phyloP scores from a whole-genome alignment of 768 basidiomycete genomes.

The Fibroporia radiculosa region DNA sequence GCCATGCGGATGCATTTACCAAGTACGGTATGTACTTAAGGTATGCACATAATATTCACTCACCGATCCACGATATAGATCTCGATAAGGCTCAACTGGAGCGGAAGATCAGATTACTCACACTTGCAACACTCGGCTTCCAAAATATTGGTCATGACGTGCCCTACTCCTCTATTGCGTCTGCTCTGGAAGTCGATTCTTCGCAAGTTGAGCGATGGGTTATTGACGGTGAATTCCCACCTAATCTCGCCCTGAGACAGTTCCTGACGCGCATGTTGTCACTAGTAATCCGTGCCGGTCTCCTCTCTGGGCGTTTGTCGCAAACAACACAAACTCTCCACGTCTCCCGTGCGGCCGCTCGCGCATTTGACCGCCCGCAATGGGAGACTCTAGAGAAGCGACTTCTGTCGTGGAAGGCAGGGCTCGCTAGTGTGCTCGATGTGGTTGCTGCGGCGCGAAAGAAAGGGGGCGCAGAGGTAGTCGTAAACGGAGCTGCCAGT shows the following conservation, averaged over 20 bases:
- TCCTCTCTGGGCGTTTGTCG: slow-evolving; percentile 77
- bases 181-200: slow-evolving; percentile 53
- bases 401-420: slow-evolving; percentile 69
- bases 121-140: slow-evolving; percentile 71
- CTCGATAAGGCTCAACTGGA: slow-evolving; percentile 55
- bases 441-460: slow-evolving; percentile 50
- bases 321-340: slow-evolving; percentile 70
- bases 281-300: slow-evolving; percentile 71
- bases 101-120: slow-evolving; percentile 73
- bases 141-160: slow-evolving; percentile 68
- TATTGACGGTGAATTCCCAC: slow-evolving; percentile 59
- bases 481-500: neutral
- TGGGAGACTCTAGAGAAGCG: slow-evolving; percentile 76
- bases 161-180: slow-evolving; percentile 61
- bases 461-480: slow-evolving; percentile 10
- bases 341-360: slow-evolving; percentile 65
- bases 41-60: neutral
- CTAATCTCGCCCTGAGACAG: neutral
- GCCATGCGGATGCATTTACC: slow-evolving; percentile 40
- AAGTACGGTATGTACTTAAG: slow-evolving; percentile 40
- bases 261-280: neutral
- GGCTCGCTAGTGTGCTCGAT: slow-evolving; percentile 60
- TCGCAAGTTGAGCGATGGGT: slow-evolving; percentile 79
- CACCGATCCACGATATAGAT: slow-evolving; percentile 27
- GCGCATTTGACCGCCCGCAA: slow-evolving; percentile 69